A percentile compares a stretch with the other conserved stretches of the same genome.
phyloP scores from a whole-genome alignment of 2,329 filamentous ascomycete genomes.

The Chaetomium strumarium region DNA sequence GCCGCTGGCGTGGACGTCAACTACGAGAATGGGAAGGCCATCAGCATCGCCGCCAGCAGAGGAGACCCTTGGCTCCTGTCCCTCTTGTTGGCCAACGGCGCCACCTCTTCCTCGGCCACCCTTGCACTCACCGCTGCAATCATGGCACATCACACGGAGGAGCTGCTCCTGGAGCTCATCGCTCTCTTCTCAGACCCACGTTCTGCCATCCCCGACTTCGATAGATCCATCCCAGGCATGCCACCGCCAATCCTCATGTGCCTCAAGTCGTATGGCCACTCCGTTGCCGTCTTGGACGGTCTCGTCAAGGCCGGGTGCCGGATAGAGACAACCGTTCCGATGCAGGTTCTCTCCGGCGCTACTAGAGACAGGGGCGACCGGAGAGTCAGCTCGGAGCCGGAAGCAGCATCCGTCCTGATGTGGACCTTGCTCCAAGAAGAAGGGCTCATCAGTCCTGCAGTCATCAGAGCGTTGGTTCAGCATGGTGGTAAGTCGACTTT shows the following conservation, averaged over 20 bases:
- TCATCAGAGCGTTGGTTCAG: slow-evolving; percentile 19
- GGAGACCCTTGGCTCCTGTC: slow-evolving; percentile 20
- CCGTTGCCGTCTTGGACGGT: slow-evolving; percentile 17
- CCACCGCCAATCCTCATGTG: slow-evolving; percentile 20
- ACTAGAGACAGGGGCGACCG: background rate
- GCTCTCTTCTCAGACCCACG: slow-evolving; percentile 13
- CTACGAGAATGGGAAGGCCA: slow-evolving; percentile 23
- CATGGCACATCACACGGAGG: slow-evolving; percentile 21
- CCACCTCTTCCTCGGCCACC: slow-evolving; percentile 17
- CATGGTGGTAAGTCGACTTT: slow-evolving; percentile 21
- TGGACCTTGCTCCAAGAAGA: slow-evolving; percentile 23
- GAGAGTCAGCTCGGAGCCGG: slow-evolving; percentile 8
- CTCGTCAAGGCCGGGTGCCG: slow-evolving; percentile 20
- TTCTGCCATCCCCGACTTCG: slow-evolving; percentile 18
- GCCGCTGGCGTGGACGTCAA: slow-evolving; percentile 22
- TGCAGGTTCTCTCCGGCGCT: slow-evolving; percentile 13
- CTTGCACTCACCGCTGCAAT: slow-evolving; percentile 21
- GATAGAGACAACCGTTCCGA: slow-evolving; percentile 19
- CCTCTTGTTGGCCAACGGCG: slow-evolving; percentile 16
- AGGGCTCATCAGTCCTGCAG: slow-evolving; percentile 8
- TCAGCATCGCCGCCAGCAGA: slow-evolving; percentile 20
- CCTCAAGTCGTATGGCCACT: slow-evolving; percentile 21
- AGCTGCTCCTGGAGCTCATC: slow-evolving; percentile 16
- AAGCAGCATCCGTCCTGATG: slow-evolving; percentile 22
- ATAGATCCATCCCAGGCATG: slow-evolving; percentile 20